These are phyloP conservation scores for Dipodascopsis tothii DNA, from an alignment of 805 yeast species.

Conservation along the genomic window DNA sequence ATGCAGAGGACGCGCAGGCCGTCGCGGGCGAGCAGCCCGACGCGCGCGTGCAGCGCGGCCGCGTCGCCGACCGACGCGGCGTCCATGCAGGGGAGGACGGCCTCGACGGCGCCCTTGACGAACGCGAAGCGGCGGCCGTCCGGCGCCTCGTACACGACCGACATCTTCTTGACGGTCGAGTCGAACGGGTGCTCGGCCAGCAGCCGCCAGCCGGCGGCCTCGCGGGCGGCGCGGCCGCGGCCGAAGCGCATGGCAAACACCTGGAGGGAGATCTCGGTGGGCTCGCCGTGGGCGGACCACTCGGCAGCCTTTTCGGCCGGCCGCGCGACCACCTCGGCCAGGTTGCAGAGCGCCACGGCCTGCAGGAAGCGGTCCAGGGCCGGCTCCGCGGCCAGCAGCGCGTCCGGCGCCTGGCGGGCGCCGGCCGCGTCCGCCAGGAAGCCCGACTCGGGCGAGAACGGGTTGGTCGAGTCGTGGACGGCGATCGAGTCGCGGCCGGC, in stretches of 20 bases:
- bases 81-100: conserved; percentile 44
- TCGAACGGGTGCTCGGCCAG: conserved; percentile 70
- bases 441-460: conserved; percentile 20
- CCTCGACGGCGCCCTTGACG: conserved; percentile 73
- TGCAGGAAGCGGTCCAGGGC: conserved; percentile 42
- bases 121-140: conserved; percentile 31
- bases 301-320: conserved; percentile 23
- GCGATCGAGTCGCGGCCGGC: conserved; percentile 32
- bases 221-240: conserved; percentile 39
- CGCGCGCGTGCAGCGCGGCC: conserved; percentile 43
- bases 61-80: conserved; percentile 33
- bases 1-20: conserved; percentile 74
- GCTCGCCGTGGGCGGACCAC: conserved; percentile 84
- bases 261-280: conserved; percentile 82
- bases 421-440: conserved; percentile 9
- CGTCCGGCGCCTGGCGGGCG: conserved; percentile 1
- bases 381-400: background rate
- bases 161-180: conserved; percentile 66
- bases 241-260: conserved; percentile 61
- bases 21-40: conserved; percentile 52
- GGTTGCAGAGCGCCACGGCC: conserved; percentile 70
- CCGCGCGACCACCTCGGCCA: conserved; percentile 53
- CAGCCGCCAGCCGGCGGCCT: conserved; percentile 36
- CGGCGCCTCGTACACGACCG: conserved; percentile 43
- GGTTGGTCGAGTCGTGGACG: conserved; percentile 11